Evolutionary conservation across 768 basidiomycete genomes (phyloP), one percentile per base, ranked within the genome.

Genomic region (Heimioporus sp.): DNA sequence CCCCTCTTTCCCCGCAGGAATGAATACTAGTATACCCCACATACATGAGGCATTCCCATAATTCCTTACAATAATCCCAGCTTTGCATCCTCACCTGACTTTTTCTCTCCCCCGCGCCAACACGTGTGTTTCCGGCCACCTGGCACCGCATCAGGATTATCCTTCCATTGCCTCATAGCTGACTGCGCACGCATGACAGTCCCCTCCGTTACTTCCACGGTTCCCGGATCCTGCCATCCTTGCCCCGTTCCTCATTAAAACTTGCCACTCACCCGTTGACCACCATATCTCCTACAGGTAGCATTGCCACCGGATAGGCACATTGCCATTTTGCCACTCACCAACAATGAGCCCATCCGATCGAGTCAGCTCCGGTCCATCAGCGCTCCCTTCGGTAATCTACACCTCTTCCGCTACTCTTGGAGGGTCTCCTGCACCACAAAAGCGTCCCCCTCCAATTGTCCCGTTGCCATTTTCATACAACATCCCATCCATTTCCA

Each of bases 1-100:
- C 55, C 65, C 52, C 60, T 46, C 52, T 59, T 61, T 51, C 65
- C 64, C 64, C 64, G 51, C 64, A 62, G 28, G 52, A 42, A 45
- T 37, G 2, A 38, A 17, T 10, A 40, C 13, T 36, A 13, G 35
- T 16, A 35, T 59, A 60, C 64, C 64, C 64, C 64, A 41, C 63
- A 65, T 10, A 44, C 62, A 60, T 45, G 60, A 57, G 56, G 50
- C 35, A 35, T 16, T 35, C 35, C 35, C 35, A 35, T 35, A 35
- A 12, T 35, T 16, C 13, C 6, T 5, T 7, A 35, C 16, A 35
- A 35, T 35, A 35, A 28, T 28, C 24, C 24, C 24, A 28, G 24
- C 24, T 28, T 28, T 28, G 54, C 35, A 12, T 36, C 35, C 35
- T 36, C 35, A 36, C 10, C 39, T 40, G 19, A 40, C 19, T 12